phyloP scores from a whole-genome alignment of 1,284 basidiomycete species.

The Bondarzewia mesenterica region DNA sequence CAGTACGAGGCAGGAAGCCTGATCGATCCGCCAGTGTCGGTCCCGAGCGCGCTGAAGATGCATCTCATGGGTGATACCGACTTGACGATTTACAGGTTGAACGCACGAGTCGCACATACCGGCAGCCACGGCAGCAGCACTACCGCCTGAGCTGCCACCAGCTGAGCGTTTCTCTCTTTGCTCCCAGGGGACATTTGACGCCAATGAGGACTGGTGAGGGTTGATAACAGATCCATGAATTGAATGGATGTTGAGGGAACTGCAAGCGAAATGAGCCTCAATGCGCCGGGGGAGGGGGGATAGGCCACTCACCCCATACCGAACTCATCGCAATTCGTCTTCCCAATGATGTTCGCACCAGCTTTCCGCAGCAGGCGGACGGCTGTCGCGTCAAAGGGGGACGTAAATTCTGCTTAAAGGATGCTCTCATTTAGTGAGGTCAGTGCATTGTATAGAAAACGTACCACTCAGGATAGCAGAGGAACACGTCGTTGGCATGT shows the following conservation, averaged over 20 bases:
- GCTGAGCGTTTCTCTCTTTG: constrained; percentile 51
- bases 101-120: constrained; percentile 74
- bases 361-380: constrained; percentile 54
- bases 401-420: constrained; percentile 47
- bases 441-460: constrained; percentile 6
- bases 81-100: neutral
- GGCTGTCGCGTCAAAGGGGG: constrained; percentile 87
- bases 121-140: constrained; percentile 75
- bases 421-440: neutral
- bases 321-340: constrained; percentile 97
- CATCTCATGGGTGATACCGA: neutral
- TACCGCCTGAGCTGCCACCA: constrained; percentile 81
- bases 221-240: constrained; percentile 74
- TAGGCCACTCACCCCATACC: constrained; percentile 79
- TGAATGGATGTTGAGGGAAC: constrained; percentile 69
- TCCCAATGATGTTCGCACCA: constrained; percentile 76
- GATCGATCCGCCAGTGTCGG: constrained; percentile 94
- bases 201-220: constrained; percentile 37
- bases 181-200: constrained; percentile 15
- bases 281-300: constrained; percentile 9
- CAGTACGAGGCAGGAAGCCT: constrained; percentile 92
- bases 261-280: constrained; percentile 22
- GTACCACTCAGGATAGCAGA: constrained; percentile 66
- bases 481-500: constrained; percentile 72
- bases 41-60: constrained; percentile 72